Evolutionary conservation across 1,284 basidiomycete species (phyloP).

Genomic region (Mycocalia duriaeana): DNA sequence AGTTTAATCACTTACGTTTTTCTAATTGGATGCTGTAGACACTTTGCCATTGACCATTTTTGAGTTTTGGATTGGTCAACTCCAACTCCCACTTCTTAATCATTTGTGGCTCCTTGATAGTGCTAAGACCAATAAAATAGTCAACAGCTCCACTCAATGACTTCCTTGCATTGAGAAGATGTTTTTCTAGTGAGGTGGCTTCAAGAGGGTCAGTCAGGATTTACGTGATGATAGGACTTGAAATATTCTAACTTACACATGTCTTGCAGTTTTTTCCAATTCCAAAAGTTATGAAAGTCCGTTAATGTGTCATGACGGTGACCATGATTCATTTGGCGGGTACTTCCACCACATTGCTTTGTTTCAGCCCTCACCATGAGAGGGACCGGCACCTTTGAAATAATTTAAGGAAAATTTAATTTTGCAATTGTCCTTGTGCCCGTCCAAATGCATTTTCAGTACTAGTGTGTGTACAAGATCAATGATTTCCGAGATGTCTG

Average conservation of each 20-base stretch:
- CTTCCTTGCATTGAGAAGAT: background rate
- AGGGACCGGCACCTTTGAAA: too few species aligned
- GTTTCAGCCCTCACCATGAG: too few species aligned
- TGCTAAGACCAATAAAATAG: background rate
- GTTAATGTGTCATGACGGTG: background rate
- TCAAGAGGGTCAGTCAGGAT: too few species aligned
- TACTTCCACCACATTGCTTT: background rate
- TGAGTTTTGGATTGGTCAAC: background rate
- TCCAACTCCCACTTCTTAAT: background rate
- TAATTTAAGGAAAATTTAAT: background rate
- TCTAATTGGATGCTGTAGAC: background rate
- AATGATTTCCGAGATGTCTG: too few species aligned
- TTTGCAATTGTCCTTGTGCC: background rate
- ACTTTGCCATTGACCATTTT: background rate
- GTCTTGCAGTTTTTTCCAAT: background rate
- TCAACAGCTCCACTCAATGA: background rate
- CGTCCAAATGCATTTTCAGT: too few species aligned
- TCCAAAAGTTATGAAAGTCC: background rate
- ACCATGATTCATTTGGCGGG: background rate
- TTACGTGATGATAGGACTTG: too few species aligned
- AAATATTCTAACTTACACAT: too few species aligned
- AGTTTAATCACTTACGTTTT: background rate
- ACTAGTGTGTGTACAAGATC: too few species aligned
- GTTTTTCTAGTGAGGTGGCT: too few species aligned
- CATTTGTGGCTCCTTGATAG: background rate